A percentile compares a stretch with the other conserved stretches of the same genome.
Evolutionary conservation across 2,329 filamentous ascomycete genomes (phyloP).

Genomic region (Botrytis paeoniae): DNA sequence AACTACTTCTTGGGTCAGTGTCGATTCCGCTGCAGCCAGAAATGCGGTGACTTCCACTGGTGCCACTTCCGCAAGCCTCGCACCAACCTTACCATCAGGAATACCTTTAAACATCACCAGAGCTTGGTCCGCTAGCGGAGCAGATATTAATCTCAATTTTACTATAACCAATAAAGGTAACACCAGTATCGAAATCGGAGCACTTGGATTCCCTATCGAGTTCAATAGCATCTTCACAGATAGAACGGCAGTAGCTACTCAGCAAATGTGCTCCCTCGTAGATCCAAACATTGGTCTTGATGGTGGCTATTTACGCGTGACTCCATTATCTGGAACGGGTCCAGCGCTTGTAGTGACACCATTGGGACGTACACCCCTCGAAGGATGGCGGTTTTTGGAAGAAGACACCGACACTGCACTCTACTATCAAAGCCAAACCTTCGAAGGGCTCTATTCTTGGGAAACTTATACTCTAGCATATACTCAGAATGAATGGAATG

Average conservation of each 20-base stretch:
- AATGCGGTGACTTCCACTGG: slow-evolving; percentile 36
- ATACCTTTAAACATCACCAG: slow-evolving; percentile 47
- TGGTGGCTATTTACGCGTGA: slow-evolving; percentile 55
- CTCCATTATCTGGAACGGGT: slow-evolving; percentile 51
- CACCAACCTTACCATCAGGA: slow-evolving; percentile 42
- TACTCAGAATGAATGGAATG: slow-evolving; percentile 55
- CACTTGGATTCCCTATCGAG: slow-evolving; percentile 56
- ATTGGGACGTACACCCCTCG: slow-evolving; percentile 48
- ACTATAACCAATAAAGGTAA: slow-evolving; percentile 47
- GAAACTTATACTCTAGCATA: slow-evolving; percentile 53
- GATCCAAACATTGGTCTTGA: slow-evolving; percentile 61
- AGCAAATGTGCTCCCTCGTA: slow-evolving; percentile 51
- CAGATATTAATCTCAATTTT: slow-evolving; percentile 51
- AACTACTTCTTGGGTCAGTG: slow-evolving; percentile 44
- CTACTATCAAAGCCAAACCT: slow-evolving; percentile 52
- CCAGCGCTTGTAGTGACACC: slow-evolving; percentile 49
- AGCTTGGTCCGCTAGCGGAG: slow-evolving; percentile 49
- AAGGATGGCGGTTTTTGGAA: slow-evolving; percentile 53
- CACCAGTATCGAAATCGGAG: slow-evolving; percentile 50
- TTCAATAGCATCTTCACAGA: slow-evolving; percentile 62
- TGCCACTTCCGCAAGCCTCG: slow-evolving; percentile 42
- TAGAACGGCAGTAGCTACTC: slow-evolving; percentile 47
- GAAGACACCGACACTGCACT: slow-evolving; percentile 45
- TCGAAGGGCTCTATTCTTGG: slow-evolving; percentile 61
- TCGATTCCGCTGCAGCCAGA: slow-evolving; percentile 46